Evolutionary conservation across 495 filamentous ascomycete species (phyloP).

Genomic region (Xylaria scruposa): DNA sequence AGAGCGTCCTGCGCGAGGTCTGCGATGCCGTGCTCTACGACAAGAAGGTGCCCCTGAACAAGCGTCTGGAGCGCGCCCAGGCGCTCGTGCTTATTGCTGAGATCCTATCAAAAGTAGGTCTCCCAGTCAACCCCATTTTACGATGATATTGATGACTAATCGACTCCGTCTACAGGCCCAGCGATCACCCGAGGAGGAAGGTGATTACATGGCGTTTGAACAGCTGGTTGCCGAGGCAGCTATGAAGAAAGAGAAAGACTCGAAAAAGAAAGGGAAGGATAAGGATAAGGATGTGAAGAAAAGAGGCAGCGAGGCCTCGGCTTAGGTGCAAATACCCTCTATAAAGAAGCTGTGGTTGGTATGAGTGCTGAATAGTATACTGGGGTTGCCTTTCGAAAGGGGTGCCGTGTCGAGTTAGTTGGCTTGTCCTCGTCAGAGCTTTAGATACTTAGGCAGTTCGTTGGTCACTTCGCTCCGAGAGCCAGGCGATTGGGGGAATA

Average conservation of each 20-base stretch:
- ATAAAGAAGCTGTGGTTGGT: neutral
- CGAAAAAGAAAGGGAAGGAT: conserved; percentile 77
- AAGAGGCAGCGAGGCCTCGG: neutral
- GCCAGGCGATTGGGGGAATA: too few relatives aligned
- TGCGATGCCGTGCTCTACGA: conserved; percentile 73
- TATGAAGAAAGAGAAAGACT: conserved; percentile 84
- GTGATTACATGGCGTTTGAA: conserved; percentile 98
- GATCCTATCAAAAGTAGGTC: conserved; percentile 79
- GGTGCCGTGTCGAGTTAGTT: neutral
- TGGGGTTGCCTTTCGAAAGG: neutral
- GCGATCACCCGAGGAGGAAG: conserved; percentile 93
- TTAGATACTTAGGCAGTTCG: neutral
- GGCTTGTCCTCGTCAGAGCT: neutral
- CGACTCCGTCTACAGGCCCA: conserved; percentile 67
- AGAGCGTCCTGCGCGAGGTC: conserved; percentile 90
- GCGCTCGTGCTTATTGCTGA: conserved; percentile 87
- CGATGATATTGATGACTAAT: conserved; percentile 21
- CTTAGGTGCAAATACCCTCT: neutral
- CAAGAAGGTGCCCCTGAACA: conserved; percentile 80
- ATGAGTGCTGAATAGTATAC: neutral
- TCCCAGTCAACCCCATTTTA: neutral
- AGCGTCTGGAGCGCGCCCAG: conserved; percentile 89
- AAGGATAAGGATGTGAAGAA: conserved; percentile 51
- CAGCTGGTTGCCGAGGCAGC: conserved; percentile 96
- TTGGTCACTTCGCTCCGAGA: neutral